Evolutionary conservation across 1,284 basidiomycete genomes (phyloP).

Genomic region (Cerioporus squamosus): DNA sequence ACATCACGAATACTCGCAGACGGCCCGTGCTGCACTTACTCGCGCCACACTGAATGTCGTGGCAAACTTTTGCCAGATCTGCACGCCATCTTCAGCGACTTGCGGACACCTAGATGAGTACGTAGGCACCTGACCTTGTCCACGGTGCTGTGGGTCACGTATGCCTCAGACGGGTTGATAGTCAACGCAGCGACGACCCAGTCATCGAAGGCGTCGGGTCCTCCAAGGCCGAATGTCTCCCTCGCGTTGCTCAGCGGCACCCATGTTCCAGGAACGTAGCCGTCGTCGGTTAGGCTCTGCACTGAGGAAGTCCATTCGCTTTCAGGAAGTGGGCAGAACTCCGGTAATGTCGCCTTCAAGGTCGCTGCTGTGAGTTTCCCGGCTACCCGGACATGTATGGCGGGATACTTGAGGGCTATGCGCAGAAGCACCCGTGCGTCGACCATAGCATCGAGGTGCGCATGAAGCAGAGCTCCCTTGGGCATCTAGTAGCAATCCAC

Average conservation of each 20-base stretch:
- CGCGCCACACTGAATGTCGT: conserved; percentile 45
- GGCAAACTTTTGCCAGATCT: conserved; percentile 77
- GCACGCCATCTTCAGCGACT: not conserved
- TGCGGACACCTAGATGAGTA: not conserved
- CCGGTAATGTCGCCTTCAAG: conserved; percentile 47
- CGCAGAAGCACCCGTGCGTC: conserved; percentile 54
- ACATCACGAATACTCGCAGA: not conserved
- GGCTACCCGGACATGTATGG: conserved; percentile 58
- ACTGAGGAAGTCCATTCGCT: conserved; percentile 35
- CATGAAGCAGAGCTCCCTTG: conserved; percentile 76
- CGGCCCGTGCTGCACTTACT: not conserved
- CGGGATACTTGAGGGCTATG: conserved; percentile 57
- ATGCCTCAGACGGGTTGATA: conserved; percentile 71
- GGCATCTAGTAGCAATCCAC: conserved; percentile 57
- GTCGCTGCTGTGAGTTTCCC: conserved; percentile 41
- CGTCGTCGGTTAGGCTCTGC: conserved; percentile 47
- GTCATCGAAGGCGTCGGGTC: conserved; percentile 64
- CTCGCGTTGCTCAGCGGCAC: conserved; percentile 59
- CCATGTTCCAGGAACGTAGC: conserved; percentile 54
- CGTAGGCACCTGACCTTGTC: conserved; percentile 48
- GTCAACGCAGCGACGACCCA: conserved; percentile 64
- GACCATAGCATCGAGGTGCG: conserved; percentile 73
- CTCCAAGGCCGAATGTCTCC: conserved; percentile 59
- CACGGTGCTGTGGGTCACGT: conserved; percentile 69
- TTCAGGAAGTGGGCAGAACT: conserved; percentile 50